phyloP scores from a whole-genome alignment of 305 asterid genomes.

The Caryopteris hybrid region DNA sequence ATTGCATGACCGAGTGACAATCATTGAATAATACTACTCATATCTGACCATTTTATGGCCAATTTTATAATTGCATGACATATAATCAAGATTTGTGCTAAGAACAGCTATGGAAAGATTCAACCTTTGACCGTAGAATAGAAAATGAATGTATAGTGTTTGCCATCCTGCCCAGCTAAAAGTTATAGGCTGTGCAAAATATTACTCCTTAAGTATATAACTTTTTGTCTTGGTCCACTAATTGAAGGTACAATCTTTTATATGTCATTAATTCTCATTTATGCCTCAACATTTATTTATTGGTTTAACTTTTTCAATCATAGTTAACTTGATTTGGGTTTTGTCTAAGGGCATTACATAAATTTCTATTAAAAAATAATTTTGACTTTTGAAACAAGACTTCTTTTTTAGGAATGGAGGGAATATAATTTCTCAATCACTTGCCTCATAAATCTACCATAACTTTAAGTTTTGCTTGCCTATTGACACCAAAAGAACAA shows the following conservation, averaged over 20 bases:
- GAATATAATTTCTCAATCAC: background rate
- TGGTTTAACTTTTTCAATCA: too few relatives aligned
- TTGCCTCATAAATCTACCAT: background rate
- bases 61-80: background rate
- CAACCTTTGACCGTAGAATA: background rate
- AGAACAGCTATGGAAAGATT: background rate
- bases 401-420: background rate
- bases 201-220: background rate
- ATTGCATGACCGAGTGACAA: background rate
- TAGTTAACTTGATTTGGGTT: too few relatives aligned
- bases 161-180: background rate
- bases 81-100: constrained; percentile 1
- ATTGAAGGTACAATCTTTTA: background rate
- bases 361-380: background rate
- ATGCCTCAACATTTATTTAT: background rate
- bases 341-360: too few relatives aligned
- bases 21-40: background rate
- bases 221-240: too few relatives aligned
- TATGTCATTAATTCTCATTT: background rate
- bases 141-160: background rate
- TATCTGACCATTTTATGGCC: background rate
- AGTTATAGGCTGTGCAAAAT: too few relatives aligned
- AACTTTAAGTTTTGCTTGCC: background rate
- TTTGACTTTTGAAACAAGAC: too few relatives aligned
- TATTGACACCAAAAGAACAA: too few relatives aligned